Evolutionary conservation across 495 filamentous ascomycete genomes (phyloP).

Genomic region (Penicillium cosmopolitanum): DNA sequence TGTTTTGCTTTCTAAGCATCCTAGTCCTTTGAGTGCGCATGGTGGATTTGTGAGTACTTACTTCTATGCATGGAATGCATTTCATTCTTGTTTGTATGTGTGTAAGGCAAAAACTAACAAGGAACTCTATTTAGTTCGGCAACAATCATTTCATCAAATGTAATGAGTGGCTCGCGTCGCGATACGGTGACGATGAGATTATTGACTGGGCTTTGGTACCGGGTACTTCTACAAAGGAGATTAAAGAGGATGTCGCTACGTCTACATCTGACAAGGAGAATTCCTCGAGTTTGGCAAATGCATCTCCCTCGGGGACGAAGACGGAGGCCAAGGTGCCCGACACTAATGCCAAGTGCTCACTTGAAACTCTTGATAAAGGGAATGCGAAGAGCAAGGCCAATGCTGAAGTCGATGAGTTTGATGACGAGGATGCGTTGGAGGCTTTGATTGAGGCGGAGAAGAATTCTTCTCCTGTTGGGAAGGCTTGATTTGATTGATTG

Average conservation of each 20-base stretch:
- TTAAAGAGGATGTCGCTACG: constrained; percentile 19
- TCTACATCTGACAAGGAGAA: constrained; percentile 27
- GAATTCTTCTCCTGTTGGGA: constrained; percentile 5
- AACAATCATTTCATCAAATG: constrained; percentile 86
- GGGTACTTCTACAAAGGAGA: not conserved
- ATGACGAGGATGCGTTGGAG: constrained; percentile 47
- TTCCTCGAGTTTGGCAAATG: constrained; percentile 26
- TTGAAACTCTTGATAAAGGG: constrained; percentile 3
- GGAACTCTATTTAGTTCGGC: constrained; percentile 56
- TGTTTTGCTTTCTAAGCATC: constrained; percentile 85
- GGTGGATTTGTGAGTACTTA: constrained; percentile 65
- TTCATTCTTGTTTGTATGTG: too few relatives aligned
- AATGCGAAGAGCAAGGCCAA: constrained; percentile 5
- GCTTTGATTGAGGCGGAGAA: constrained; percentile 39
- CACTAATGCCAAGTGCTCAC: constrained; percentile 3
- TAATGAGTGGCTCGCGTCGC: constrained; percentile 81
- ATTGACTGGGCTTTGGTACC: constrained; percentile 84
- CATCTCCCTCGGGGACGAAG: constrained; percentile 9
- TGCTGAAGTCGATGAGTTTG: constrained; percentile 38
- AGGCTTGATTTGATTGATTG: not conserved
- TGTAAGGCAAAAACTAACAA: not conserved
- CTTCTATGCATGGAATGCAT: too few relatives aligned
- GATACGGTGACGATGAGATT: constrained; percentile 76
- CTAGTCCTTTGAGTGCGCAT: constrained; percentile 81
- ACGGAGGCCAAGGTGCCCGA: not conserved